phyloP scores from a whole-genome alignment of 2,329 filamentous ascomycete species.

The Arthrobotrys pseudoclavata region DNA sequence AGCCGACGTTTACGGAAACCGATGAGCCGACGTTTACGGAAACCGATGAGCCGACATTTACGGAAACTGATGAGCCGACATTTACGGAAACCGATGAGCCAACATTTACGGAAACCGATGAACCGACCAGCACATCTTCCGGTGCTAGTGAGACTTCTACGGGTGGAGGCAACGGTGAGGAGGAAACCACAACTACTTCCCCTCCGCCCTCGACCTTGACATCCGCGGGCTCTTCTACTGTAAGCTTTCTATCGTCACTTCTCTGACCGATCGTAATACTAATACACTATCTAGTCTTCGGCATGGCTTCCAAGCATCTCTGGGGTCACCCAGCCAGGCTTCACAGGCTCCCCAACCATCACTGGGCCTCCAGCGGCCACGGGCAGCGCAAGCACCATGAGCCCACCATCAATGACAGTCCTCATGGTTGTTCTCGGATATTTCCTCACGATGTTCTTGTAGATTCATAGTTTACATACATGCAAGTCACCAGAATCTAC shows the following conservation, averaged over 20 bases:
- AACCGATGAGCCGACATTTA: constrained; percentile 12
- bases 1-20: too few relatives aligned
- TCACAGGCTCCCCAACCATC: constrained; percentile 11
- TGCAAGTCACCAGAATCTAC: not conserved
- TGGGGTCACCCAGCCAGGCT: not conserved
- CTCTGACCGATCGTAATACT: not conserved
- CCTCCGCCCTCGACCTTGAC: constrained; percentile 10
- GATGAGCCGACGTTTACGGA: constrained; percentile 4
- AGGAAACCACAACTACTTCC: constrained; percentile 12
- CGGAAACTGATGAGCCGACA: constrained; percentile 15
- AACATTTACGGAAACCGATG: constrained; percentile 3
- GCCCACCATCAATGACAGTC: constrained; percentile 34
- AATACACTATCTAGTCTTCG: constrained; percentile 7
- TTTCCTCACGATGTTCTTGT: constrained; percentile 48
- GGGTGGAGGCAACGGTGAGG: not conserved
- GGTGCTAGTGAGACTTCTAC: constrained; percentile 19
- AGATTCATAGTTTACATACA: constrained; percentile 9
- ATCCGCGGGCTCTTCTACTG: constrained; percentile 6
- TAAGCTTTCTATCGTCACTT: not conserved
- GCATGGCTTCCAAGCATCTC: constrained; percentile 16
- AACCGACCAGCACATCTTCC: constrained; percentile 15
- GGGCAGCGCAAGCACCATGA: constrained; percentile 44
- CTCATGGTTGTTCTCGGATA: constrained; percentile 37
- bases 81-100: constrained; percentile 9
- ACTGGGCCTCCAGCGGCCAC: constrained; percentile 41